Conservation (phyloP, 2,329 filamentous ascomycete species). For the Balansia obtecta region DNA sequence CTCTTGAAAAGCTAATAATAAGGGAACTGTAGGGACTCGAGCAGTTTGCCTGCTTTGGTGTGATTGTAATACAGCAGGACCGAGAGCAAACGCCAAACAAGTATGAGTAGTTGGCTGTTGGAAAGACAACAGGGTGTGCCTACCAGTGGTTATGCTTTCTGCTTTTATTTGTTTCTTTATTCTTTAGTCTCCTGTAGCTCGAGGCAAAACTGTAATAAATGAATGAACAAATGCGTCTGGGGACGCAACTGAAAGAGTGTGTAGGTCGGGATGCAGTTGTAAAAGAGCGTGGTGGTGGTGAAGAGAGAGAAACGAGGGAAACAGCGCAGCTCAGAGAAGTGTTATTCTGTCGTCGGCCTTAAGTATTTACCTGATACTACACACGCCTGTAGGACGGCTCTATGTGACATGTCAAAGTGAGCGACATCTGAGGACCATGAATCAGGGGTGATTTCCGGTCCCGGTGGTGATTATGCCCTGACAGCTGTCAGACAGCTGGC, state of each 20-base stretch:
- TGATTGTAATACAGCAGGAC: neutral
- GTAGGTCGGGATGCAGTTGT: neutral
- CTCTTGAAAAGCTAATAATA: neutral
- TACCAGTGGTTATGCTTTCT: neutral
- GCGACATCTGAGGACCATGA: slow-evolving; percentile 2
- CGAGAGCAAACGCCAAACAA: slow-evolving; percentile 2
- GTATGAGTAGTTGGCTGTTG: neutral
- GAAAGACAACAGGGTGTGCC: neutral
- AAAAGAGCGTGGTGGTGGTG: neutral
- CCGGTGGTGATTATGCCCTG: slow-evolving; percentile 1
- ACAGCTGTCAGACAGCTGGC: slow-evolving; percentile 6
- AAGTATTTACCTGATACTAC: no score
- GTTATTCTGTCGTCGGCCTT: no score
- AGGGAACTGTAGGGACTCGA: neutral
- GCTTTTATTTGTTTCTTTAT: no score
- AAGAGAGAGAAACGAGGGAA: neutral
- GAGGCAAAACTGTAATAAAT: neutral
- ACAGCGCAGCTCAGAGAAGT: neutral
- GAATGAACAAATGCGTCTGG: neutral
- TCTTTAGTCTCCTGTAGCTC: neutral
- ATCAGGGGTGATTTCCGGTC: neutral
- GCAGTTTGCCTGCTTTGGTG: slow-evolving; percentile 3
- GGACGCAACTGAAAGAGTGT: neutral
- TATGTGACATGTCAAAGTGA: slow-evolving; percentile 2
- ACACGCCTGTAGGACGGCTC: neutral